Conservation (phyloP, 257 asterid genomes). For the Voacanga thouarsii region DNA sequence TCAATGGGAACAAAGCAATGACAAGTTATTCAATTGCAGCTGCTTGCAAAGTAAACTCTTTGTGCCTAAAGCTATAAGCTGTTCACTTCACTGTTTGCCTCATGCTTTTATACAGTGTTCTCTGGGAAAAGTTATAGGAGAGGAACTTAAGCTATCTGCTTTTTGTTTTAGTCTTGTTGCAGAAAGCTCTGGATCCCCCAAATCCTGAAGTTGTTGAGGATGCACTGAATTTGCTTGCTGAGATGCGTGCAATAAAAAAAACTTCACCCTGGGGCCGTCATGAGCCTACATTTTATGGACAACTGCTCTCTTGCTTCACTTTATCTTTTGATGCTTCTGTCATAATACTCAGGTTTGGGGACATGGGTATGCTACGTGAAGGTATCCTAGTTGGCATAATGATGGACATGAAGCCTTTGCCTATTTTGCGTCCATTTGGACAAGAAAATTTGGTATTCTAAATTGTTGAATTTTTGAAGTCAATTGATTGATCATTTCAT, state of each 20-base stretch:
- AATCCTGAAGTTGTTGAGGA: slow-evolving; percentile 60
- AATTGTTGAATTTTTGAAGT: slow-evolving; percentile 16
- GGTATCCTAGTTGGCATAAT: slow-evolving; percentile 84
- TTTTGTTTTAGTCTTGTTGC: slow-evolving; percentile 58
- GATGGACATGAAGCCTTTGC: slow-evolving; percentile 85
- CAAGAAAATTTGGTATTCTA: slow-evolving; percentile 59
- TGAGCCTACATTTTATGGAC: slow-evolving; percentile 89
- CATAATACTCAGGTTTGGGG: slow-evolving; percentile 80
- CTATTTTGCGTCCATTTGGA: slow-evolving; percentile 84
- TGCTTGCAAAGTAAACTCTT: background rate
- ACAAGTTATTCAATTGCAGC: background rate
- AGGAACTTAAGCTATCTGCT: slow-evolving; percentile 18
- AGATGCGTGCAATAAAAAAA: slow-evolving; percentile 59
- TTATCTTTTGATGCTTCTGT: slow-evolving; percentile 85
- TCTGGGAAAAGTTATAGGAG: background rate
- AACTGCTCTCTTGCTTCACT: slow-evolving; percentile 68
- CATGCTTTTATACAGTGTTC: background rate
- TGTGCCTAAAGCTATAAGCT: background rate
- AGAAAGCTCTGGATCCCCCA: slow-evolving; percentile 96
- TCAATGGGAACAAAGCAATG: background rate
- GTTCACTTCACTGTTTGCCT: background rate
- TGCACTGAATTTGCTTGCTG: slow-evolving; percentile 70
- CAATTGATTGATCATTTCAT: slow-evolving; percentile 10
- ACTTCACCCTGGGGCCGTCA: slow-evolving; percentile 57
- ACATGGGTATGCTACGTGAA: slow-evolving; percentile 78